Conservation (phyloP, 768 basidiomycete genomes). For the Suillus bovinus region DNA sequence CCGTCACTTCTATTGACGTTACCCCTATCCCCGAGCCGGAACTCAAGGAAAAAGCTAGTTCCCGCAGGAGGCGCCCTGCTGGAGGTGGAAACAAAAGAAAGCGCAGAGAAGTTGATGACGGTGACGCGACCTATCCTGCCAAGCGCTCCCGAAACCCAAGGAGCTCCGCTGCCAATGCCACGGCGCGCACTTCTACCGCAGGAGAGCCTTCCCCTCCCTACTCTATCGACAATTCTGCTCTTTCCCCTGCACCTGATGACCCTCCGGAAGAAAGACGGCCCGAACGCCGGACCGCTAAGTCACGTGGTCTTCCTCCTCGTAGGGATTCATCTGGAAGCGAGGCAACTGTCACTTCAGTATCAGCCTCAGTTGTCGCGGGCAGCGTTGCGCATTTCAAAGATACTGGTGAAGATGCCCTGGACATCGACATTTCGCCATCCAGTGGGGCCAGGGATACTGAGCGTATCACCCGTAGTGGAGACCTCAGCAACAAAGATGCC, state of each 20-base stretch:
- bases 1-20: slow-evolving; percentile 16
- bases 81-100: slow-evolving; percentile 53
- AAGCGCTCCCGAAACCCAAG: slow-evolving; percentile 61
- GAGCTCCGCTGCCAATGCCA: slow-evolving; percentile 26
- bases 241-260: slow-evolving; percentile 28
- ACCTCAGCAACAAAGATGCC: slow-evolving; percentile 3
- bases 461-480: not conserved
- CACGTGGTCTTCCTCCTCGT: slow-evolving; percentile 41
- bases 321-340: slow-evolving; percentile 57
- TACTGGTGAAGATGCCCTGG: slow-evolving; percentile 19
- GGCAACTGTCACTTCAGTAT: slow-evolving; percentile 38
- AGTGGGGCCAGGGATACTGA: not conserved
- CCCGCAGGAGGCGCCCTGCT: slow-evolving; percentile 46
- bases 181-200: slow-evolving; percentile 25
- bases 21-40: slow-evolving; percentile 37
- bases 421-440: slow-evolving; percentile 14
- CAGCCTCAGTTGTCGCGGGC: slow-evolving; percentile 33
- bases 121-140: slow-evolving; percentile 69
- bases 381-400: slow-evolving; percentile 15
- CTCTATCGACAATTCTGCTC: slow-evolving; percentile 27
- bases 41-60: slow-evolving; percentile 45
- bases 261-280: slow-evolving; percentile 35
- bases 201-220: slow-evolving; percentile 46
- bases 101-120: slow-evolving; percentile 60
- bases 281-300: slow-evolving; percentile 50